These are phyloP conservation scores for Hysterangium stoloniferum DNA, from an alignment of 768 basidiomycete genomes.

Conservation along the genomic window DNA sequence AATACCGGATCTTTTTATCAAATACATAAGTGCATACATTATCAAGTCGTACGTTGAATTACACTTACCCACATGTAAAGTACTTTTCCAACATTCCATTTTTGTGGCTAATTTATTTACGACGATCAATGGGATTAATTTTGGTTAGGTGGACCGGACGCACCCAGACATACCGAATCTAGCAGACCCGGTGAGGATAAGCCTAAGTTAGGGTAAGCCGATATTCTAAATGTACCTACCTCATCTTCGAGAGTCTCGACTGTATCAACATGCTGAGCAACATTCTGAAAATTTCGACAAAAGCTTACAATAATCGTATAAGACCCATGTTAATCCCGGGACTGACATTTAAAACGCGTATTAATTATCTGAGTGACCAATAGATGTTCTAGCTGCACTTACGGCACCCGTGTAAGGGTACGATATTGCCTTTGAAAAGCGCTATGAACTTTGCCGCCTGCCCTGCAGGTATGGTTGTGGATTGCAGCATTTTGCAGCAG, in stretches of 20 bases:
- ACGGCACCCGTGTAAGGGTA: slow-evolving; percentile 19
- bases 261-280: neutral
- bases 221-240: neutral
- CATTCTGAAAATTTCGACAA: neutral
- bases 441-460: slow-evolving; percentile 7
- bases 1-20: slow-evolving; percentile 36
- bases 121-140: neutral
- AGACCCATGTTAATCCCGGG: slow-evolving; percentile 29
- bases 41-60: neutral
- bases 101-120: slow-evolving; percentile 25
- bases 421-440: slow-evolving; percentile 16
- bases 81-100: slow-evolving; percentile 27
- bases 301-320: slow-evolving; percentile 26
- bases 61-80: slow-evolving; percentile 36
- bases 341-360: slow-evolving; percentile 16
- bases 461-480: too few species aligned
- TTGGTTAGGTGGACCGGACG: neutral
- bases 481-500: too few species aligned
- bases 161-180: neutral
- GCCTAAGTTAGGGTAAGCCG: neutral
- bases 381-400: slow-evolving; percentile 2
- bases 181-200: neutral
- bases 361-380: neutral
- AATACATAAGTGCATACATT: neutral
- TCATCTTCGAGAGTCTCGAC: neutral